A percentile compares a stretch with the other conserved stretches of the same genome.
These are phyloP conservation scores for Solanum piurae DNA, from an alignment of 257 asterid species.

Conservation along the genomic window DNA sequence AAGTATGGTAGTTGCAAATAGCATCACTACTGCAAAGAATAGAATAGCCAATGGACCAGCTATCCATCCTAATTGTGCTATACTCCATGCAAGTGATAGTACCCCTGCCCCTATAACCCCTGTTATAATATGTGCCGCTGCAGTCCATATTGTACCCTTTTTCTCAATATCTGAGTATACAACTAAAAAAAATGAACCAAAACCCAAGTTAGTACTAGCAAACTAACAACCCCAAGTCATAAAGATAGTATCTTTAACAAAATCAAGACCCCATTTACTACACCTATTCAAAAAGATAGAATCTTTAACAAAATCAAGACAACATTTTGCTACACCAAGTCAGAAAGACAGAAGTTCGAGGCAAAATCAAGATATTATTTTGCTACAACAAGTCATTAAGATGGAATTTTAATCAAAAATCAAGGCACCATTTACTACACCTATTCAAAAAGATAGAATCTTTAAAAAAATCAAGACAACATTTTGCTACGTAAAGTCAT, in stretches of 20 bases:
- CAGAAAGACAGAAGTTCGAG: neutral
- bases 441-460: neutral
- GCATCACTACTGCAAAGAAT: slow-evolving; percentile 34
- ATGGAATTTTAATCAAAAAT: neutral
- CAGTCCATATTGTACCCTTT: slow-evolving; percentile 58
- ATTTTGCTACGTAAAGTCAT: neutral
- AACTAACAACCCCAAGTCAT: neutral
- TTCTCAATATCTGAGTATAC: neutral
- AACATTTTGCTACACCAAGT: neutral
- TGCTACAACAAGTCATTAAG: neutral
- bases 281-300: neutral
- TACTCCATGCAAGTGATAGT: slow-evolving; percentile 64
- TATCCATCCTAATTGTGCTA: slow-evolving; percentile 67
- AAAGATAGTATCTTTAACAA: neutral
- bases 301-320: neutral
- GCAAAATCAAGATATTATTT: neutral
- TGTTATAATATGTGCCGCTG: slow-evolving; percentile 58
- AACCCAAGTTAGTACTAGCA: neutral
- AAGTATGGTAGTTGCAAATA: slow-evolving; percentile 33
- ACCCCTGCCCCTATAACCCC: slow-evolving; percentile 79
- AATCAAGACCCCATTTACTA: neutral
- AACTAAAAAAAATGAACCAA: neutral
- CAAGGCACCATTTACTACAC: neutral
- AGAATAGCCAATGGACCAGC: slow-evolving; percentile 54
- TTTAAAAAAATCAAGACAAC: neutral